Base-by-base conservation (phyloP, 352 stramenopile genomes). In the Phytophthora nicotianae region DNA sequence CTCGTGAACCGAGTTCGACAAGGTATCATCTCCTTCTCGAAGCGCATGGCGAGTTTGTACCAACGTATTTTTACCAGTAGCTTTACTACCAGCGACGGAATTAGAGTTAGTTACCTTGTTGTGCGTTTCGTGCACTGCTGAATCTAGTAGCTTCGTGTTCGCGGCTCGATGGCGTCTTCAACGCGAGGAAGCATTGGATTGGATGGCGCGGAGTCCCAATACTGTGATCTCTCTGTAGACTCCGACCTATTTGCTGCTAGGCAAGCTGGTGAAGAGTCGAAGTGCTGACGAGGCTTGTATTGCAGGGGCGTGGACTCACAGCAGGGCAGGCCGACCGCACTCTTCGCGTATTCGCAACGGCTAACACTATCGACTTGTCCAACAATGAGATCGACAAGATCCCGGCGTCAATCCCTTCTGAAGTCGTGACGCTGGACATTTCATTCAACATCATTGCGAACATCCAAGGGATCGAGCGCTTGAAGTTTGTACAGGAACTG, bases 331-430 rank as follows among this genome's bases (percentile, higher is more conserved):
- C 86, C 11, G 81, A 91, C 43, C 77, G 79, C 16, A 89, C 75
- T 11, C 72, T 90, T 7, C 79, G 79, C 11, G 79, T 93, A 11
- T 91, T 91, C 32, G 68, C 81, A 46, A 86, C 77, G 2, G 82
- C 81, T 1, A 62, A 79, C 37, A 79, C 75, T 0, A 82, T 90
- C 41, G 77, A 91, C 50, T 69, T 93, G 53, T 90, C 82, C 20
- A 90, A 89, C 61, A 91, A 91, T 24, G 81, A 90, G 48, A 80
- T 91, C 17, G 80, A 90, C 49, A 72, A 72, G 29, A 64, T 93
- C 17, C 81, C 83, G 1, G 19, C 56, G 16, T 80, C 80, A 14
- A 78, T 91, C 17, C 72, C 83, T 0, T 41, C 45, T 7, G 50
- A 69, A 29, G 56, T 91, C 23, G 17, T 88, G 33, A 80, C 70